Base-by-base conservation (phyloP, 176 grass and related monocot genomes). In the Rhynchospora tenuis region DNA sequence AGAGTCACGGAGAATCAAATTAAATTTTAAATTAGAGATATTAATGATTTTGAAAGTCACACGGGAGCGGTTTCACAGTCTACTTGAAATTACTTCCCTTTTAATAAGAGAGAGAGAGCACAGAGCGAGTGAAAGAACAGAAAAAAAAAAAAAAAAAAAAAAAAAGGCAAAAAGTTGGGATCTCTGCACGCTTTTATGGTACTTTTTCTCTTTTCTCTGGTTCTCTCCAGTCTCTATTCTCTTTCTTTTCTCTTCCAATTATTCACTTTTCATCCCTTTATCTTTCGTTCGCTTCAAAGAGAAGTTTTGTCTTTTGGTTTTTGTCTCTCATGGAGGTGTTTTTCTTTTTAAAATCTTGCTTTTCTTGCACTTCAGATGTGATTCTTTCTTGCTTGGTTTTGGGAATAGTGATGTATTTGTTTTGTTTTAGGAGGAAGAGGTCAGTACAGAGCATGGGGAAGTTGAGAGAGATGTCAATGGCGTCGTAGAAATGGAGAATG, bases 111-210 rank as follows among this genome's bases (percentile, higher is more conserved):
- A 76, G 48, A 76, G 24, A 55, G 9, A 29, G 31, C 15, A 75
- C n/a, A 8, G 47, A 52, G 11, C 0, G 8, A 44, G 1, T 19
- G 26, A 54, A 1, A 6, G 8, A 43, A 28, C 42, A 43, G 27
- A 68, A 19, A 12, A 38, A 68, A 3, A 68, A 42, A 29, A 29
- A 50, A 26, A 63, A 26, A 63, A 58, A 78, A 58, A 12, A 79
- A 58, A 78, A 78, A 17, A 16, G 31, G 56, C 33, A 24, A 3
- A 43, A 33, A 17, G 19, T 82, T 65, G 80, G 80, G 57, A 82
- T 82, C 80, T 55, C 80, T 82, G 80, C 80, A 51, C 11, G 42
- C 43, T 65, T 38, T 82, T 82, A 66, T 82, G 63, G 60, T 65
- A 62, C 13, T 27, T 27, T 38, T 68, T 28, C 70, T 51, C 70